Evolutionary conservation across 1,284 basidiomycete genomes (phyloP), one percentile per base, ranked within the genome.

Genomic region (Sporisorium scitamineum): DNA sequence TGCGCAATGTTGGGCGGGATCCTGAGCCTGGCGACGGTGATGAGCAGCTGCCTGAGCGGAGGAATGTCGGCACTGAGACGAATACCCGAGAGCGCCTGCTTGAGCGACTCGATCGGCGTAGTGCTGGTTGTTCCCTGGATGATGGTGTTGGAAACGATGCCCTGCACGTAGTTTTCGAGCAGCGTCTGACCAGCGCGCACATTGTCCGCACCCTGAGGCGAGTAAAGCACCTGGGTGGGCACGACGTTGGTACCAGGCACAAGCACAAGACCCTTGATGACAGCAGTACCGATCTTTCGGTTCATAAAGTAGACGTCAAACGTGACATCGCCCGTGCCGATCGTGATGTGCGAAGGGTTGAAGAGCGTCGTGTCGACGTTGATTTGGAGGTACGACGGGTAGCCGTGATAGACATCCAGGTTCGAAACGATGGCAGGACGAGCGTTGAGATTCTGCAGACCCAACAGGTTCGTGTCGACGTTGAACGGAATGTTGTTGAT

Each of bases 121-220:
- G 91, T 90, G 54, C 84, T 87, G 2, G 86, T 87, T 4, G 88
- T 88, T 9, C 92, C 92, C 26, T 87, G 80, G 61, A 93, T 92
- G 18, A 87, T 87, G 0, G 90, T 90, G 48, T 87, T 86, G 3
- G 90, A 90, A 66, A 89, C 86, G 29, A 91, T 82, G 22, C 91
- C 92, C 86, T 92, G 90, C 11, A 93, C 86, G 82, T 90, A 93
- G 83, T 92, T 91, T 85, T 92, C 89, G 52, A 93, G 88, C 71
- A 93, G 82, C 6, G 81, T 81, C 72, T 88, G 88, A 26, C 92
- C 92, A 2, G 90, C 88, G 5, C 87, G 68, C n/a, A 56, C 80
- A 34, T 89, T 86, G 10, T 89, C 89, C 29, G 80, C 84, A 3
- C 90, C 91, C 76, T 89, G 88, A 0, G 92, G 92, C 26, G 88